Base-by-base conservation (phyloP, 129 eudicot genomes). In the Artemisia annua region DNA sequence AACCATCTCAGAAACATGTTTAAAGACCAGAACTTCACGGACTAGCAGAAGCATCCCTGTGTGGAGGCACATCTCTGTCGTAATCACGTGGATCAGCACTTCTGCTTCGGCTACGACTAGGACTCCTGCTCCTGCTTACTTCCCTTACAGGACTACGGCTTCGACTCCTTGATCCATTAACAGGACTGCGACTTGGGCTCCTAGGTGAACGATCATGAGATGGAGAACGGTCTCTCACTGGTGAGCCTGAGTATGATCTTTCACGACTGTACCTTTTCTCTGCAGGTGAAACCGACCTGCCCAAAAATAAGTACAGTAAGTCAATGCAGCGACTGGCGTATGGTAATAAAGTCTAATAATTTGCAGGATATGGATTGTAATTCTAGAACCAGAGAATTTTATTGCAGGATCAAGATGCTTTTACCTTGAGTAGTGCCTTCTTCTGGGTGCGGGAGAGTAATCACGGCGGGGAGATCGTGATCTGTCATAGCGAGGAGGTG, bases 161-260 rank as follows among this genome's bases (percentile, higher is more conserved):
- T 10, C 76, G 67, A 75, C 87, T 81, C 66, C 85, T 71, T 54
- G 77, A 69, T 20, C 57, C 71, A 60, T 60, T 24, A 13, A 66
- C 50, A 11, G 87, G 86, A 51, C 84, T 79, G 39, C 73, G 80
- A 4, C 65, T 70, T 1, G 50, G 77, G 70, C 82, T 74, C 81
- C 85, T 75, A 46, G 49, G 2, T 1, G 82, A 39, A 3, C 72
- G 82, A 70, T 79, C 72, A 63, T 75, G 75, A 49, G 85, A 78
- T 12, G 81, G 86, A 49, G 89, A 74, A 11, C 68, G 80, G 8
- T 72, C 78, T 22, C 84, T 64, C 22, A 43, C 65, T 1, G 91
- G 97, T 5, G 91, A 83, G 2, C 88, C 90, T 0, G 96, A 88
- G 79, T 82, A 88, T 35, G 97, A 88, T 82, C 92, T 84, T 48